A percentile compares a stretch with the other conserved stretches of the same genome.
Evolutionary conservation across 768 basidiomycete genomes (phyloP).

Genomic region (Lactifluus volemus): DNA sequence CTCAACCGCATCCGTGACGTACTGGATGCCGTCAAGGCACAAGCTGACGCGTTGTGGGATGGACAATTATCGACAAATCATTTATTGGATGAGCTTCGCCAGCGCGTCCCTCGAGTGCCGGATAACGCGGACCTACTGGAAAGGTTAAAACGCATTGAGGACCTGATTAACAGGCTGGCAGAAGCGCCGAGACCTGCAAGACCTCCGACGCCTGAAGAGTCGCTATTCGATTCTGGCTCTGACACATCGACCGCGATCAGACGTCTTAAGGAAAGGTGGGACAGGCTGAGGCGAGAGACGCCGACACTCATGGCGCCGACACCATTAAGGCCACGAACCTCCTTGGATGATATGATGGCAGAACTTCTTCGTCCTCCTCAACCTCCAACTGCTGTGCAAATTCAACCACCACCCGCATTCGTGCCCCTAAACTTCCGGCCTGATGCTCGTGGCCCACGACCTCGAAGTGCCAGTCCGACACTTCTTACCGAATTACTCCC

Average conservation of each 20-base stretch:
- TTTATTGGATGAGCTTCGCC: constrained; percentile 53
- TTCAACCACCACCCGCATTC: constrained; percentile 43
- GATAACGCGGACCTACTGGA: constrained; percentile 28
- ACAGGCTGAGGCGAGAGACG: constrained; percentile 24
- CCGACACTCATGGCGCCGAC: constrained; percentile 38
- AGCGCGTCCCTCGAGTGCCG: constrained; percentile 31
- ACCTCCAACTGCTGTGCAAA: constrained; percentile 31
- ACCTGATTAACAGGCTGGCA: constrained; percentile 13
- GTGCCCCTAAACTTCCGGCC: constrained; percentile 50
- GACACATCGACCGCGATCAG: constrained; percentile 23
- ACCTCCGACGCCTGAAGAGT: constrained; percentile 24
- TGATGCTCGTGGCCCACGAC: constrained; percentile 29
- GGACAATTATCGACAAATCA: constrained; percentile 54
- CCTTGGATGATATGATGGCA: constrained; percentile 51
- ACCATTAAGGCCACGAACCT: constrained; percentile 36
- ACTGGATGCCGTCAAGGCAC: constrained; percentile 49
- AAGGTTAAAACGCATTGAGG: constrained; percentile 14
- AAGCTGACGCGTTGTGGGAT: constrained; percentile 50
- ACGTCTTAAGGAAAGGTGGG: constrained; percentile 24
- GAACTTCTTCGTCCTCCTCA: constrained; percentile 47
- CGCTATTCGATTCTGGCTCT: constrained; percentile 24
- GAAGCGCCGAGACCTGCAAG: constrained; percentile 11
- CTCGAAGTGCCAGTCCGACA: constrained; percentile 36
- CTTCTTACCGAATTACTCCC: constrained; percentile 26
- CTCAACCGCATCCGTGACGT: constrained; percentile 43